These are phyloP conservation scores for Plasmodium knowlesi DNA, from an alignment of 169 alveolate genomes.

Conservation along the genomic window DNA sequence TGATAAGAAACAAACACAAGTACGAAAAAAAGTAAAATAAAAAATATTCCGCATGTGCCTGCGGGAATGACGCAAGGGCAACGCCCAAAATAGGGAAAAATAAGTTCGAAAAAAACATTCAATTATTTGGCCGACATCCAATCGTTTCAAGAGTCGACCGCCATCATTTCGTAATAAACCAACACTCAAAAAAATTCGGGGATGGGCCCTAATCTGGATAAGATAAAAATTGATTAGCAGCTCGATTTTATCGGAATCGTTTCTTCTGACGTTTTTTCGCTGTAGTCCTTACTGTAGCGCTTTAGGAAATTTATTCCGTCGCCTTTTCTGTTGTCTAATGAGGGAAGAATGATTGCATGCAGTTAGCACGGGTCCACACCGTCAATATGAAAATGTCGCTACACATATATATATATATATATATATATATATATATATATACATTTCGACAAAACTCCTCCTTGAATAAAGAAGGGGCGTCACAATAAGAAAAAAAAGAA, in stretches of 20 bases:
- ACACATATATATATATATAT: too few relatives aligned
- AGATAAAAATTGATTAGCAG: not conserved
- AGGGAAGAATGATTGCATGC: not conserved
- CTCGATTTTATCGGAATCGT: slow-evolving; percentile 44
- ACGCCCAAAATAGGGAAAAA: not conserved
- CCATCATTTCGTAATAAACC: not conserved
- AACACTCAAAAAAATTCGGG: not conserved
- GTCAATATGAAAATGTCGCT: not conserved
- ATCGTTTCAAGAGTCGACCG: not conserved
- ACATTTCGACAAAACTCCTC: not conserved
- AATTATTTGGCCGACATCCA: not conserved
- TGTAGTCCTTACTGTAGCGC: slow-evolving; percentile 14
- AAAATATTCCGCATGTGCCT: not conserved
- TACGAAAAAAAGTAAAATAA: slow-evolving; percentile 10
- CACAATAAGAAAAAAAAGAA: not conserved
- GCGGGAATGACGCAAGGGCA: not conserved
- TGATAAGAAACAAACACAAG: slow-evolving; percentile 1
- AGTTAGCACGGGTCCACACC: not conserved
- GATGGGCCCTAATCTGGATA: not conserved
- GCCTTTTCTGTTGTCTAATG: slow-evolving; percentile 52
- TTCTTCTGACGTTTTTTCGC: slow-evolving; percentile 34
- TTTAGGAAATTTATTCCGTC: slow-evolving; percentile 56
- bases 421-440: too few relatives aligned
- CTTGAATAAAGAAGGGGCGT: not conserved
- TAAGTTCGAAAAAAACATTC: not conserved